Conservation (phyloP, 2,329 filamentous ascomycete genomes). For the Clarireedia homoeocarpa region DNA sequence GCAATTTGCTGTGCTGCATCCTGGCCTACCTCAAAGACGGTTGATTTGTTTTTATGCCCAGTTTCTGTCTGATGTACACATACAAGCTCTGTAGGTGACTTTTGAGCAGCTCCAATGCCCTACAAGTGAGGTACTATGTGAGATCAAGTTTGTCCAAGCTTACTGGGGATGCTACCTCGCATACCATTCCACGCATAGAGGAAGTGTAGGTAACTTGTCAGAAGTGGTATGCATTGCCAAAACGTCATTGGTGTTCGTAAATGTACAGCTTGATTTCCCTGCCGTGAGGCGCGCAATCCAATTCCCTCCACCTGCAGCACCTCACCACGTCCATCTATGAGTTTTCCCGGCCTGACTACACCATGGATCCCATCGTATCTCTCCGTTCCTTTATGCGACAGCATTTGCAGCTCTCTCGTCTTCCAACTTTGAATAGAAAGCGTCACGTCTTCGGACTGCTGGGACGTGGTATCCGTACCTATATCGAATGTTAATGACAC, state of each 20-base stretch:
- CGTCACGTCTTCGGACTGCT: constrained; percentile 33
- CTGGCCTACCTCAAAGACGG: no score
- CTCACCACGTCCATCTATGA: not conserved
- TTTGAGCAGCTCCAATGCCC: no score
- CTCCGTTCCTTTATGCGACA: constrained; percentile 15
- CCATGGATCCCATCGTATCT: constrained; percentile 4
- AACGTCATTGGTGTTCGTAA: constrained; percentile 24
- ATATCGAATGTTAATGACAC: not conserved
- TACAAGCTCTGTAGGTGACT: no score
- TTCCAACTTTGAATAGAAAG: constrained; percentile 35
- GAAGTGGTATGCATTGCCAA: constrained; percentile 21
- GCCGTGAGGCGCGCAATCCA: not conserved
- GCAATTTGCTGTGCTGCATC: no score
- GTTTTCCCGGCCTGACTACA: not conserved
- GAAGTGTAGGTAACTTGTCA: not conserved
- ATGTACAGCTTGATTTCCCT: constrained; percentile 25
- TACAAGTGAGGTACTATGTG: no score
- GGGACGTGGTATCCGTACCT: constrained; percentile 37
- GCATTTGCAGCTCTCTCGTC: constrained; percentile 30
- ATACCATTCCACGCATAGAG: no score
- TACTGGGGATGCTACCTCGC: no score
- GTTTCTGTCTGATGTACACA: no score
- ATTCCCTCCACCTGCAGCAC: not conserved
- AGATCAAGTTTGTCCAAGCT: no score
- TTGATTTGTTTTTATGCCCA: no score